Conservation (phyloP, 164 flowering plant genomes). For the Nymphaea colorata region DNA sequence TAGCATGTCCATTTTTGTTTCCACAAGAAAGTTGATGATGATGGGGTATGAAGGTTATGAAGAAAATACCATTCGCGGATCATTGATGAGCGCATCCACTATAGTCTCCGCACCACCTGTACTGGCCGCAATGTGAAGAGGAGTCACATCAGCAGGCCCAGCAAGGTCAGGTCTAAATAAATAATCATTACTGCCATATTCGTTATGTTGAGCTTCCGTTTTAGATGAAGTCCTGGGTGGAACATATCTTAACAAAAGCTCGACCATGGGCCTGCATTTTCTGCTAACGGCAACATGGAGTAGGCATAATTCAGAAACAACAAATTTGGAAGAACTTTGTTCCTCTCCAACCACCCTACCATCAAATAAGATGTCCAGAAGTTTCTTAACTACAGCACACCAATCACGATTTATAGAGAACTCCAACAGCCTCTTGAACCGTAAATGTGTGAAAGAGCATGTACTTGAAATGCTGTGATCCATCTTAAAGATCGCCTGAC, state of each 20-base stretch:
- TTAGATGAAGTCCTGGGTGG: slow-evolving; percentile 18
- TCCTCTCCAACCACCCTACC: slow-evolving; percentile 37
- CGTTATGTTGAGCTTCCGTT: slow-evolving; percentile 12
- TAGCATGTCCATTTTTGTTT: too few relatives aligned
- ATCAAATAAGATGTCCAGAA: slow-evolving; percentile 39
- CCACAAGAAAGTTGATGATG: too few relatives aligned
- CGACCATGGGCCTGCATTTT: slow-evolving; percentile 59
- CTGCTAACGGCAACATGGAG: slow-evolving; percentile 67
- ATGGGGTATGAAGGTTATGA: background rate
- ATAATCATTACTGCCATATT: slow-evolving; percentile 5
- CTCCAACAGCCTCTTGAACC: slow-evolving; percentile 62
- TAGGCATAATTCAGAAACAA: slow-evolving; percentile 43
- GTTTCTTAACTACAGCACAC: slow-evolving; percentile 81
- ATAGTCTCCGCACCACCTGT: slow-evolving; percentile 38
- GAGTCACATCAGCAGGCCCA: slow-evolving; percentile 73
- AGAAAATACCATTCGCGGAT: slow-evolving; percentile 57
- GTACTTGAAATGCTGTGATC: slow-evolving; percentile 18
- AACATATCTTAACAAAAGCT: slow-evolving; percentile 39
- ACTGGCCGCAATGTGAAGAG: slow-evolving; percentile 78
- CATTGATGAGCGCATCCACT: slow-evolving; percentile 66
- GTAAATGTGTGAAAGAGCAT: slow-evolving; percentile 32
- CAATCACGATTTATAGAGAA: slow-evolving; percentile 77
- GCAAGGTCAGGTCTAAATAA: slow-evolving; percentile 51
- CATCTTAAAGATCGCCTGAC: slow-evolving; percentile 24
- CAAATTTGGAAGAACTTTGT: slow-evolving; percentile 27